phyloP scores from a whole-genome alignment of 1,284 basidiomycete species.

The Sanghuangporus baumii region DNA sequence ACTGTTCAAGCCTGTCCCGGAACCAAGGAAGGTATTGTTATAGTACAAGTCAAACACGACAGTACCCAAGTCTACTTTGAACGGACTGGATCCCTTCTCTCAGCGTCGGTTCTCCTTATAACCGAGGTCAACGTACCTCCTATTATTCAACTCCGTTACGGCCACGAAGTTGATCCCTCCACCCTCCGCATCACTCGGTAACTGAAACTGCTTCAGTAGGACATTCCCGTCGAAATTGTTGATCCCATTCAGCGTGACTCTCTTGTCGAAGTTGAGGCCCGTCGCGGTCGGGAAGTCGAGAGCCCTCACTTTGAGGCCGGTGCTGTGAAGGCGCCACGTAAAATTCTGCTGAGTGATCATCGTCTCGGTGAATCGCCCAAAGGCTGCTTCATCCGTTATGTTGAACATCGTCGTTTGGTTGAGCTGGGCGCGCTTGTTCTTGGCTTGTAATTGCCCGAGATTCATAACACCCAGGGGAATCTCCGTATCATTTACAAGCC shows the following conservation, averaged over 20 bases:
- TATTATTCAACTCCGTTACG: slow-evolving; percentile 55
- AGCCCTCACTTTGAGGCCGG: slow-evolving; percentile 60
- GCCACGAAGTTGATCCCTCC: slow-evolving; percentile 68
- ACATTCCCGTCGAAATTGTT: slow-evolving; percentile 61
- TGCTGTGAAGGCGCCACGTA: slow-evolving; percentile 62
- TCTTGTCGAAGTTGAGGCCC: slow-evolving; percentile 58
- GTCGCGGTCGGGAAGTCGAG: slow-evolving; percentile 60
- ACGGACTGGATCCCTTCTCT: slow-evolving; percentile 42
- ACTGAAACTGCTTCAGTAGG: slow-evolving; percentile 54
- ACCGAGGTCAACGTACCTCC: slow-evolving; percentile 38
- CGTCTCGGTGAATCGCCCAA: slow-evolving; percentile 48
- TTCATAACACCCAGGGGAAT: slow-evolving; percentile 45
- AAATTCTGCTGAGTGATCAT: slow-evolving; percentile 68
- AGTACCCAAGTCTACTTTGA: slow-evolving; percentile 64
- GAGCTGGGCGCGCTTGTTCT: slow-evolving; percentile 48
- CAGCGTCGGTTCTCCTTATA: not conserved
- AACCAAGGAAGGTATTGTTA: slow-evolving; percentile 54
- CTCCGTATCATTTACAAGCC: slow-evolving; percentile 43
- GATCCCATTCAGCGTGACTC: slow-evolving; percentile 53
- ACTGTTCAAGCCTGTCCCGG: slow-evolving; percentile 47
- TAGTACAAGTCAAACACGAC: slow-evolving; percentile 64
- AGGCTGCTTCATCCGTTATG: slow-evolving; percentile 48
- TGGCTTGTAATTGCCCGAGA: slow-evolving; percentile 40
- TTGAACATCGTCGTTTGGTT: slow-evolving; percentile 53
- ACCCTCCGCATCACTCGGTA: slow-evolving; percentile 65